phyloP scores from a whole-genome alignment of 2,329 filamentous ascomycete genomes.

The Drechmeria coniospora region DNA sequence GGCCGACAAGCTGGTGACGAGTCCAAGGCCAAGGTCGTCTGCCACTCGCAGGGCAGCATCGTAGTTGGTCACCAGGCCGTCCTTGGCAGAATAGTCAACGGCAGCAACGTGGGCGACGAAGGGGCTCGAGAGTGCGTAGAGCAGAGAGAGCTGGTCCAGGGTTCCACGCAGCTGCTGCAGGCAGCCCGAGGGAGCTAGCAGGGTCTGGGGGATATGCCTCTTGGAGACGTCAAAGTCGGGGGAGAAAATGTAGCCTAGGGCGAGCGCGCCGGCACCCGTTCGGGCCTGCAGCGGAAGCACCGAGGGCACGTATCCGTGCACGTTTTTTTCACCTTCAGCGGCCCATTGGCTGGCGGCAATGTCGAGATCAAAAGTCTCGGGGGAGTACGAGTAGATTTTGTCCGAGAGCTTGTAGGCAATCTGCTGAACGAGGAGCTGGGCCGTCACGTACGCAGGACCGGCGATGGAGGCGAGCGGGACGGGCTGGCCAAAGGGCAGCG shows the following conservation, averaged over 20 bases:
- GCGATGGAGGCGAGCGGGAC: slow-evolving; percentile 47
- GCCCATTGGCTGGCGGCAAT: slow-evolving; percentile 68
- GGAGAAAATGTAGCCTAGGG: slow-evolving; percentile 94
- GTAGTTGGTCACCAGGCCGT: slow-evolving; percentile 78
- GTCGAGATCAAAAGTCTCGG: slow-evolving; percentile 84
- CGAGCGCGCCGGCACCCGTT: slow-evolving; percentile 76
- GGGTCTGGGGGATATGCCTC: slow-evolving; percentile 78
- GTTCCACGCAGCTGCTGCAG: slow-evolving; percentile 67
- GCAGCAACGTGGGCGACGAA: slow-evolving; percentile 88
- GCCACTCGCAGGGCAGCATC: slow-evolving; percentile 62
- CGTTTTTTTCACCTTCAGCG: slow-evolving; percentile 54
- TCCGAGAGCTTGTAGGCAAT: slow-evolving; percentile 89
- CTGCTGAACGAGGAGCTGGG: slow-evolving; percentile 88
- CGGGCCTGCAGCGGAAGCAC: slow-evolving; percentile 75
- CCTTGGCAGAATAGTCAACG: slow-evolving; percentile 58
- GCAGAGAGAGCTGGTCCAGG: slow-evolving; percentile 78
- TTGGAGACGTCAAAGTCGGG: slow-evolving; percentile 89
- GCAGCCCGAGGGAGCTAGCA: slow-evolving; percentile 74
- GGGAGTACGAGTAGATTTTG: slow-evolving; percentile 94
- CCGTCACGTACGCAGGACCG: slow-evolving; percentile 83
- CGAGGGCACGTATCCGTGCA: slow-evolving; percentile 63
- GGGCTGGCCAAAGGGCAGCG: slow-evolving; percentile 40
- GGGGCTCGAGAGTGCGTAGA: slow-evolving; percentile 84
- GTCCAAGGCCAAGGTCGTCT: slow-evolving; percentile 77
- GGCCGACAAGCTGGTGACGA: slow-evolving; percentile 72